Conservation (phyloP, 2,329 filamentous ascomycete species). For the Venturia oleaginea region DNA sequence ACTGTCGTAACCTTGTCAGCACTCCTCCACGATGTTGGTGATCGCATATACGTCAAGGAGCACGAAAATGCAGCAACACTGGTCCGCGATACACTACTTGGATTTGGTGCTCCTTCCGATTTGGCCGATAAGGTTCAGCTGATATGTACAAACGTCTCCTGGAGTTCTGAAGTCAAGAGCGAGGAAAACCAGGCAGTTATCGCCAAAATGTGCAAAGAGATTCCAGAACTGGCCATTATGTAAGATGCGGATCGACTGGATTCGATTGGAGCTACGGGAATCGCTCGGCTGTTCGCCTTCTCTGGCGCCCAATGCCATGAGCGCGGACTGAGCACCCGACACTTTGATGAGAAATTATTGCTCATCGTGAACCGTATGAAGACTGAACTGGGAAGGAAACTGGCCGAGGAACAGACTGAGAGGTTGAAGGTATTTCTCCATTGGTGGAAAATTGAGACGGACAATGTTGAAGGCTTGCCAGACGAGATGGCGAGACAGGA, state of each 20-base stretch:
- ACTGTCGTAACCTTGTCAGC: conserved; percentile 58
- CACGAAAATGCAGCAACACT: conserved; percentile 43
- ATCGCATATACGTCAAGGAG: conserved; percentile 63
- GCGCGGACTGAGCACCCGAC: conserved; percentile 44
- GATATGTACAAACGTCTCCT: conserved; percentile 70
- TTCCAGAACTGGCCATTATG: conserved; percentile 70
- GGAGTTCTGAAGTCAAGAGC: conserved; percentile 57
- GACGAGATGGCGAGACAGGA: neutral
- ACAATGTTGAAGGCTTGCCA: neutral
- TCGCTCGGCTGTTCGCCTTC: conserved; percentile 70
- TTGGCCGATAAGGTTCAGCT: conserved; percentile 60
- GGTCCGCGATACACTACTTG: conserved; percentile 46
- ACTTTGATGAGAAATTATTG: conserved; percentile 70
- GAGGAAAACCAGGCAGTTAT: conserved; percentile 34
- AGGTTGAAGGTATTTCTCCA: conserved; percentile 39
- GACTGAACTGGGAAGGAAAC: conserved; percentile 41
- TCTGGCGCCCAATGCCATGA: conserved; percentile 52
- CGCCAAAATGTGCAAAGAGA: neutral
- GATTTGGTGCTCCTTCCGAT: conserved; percentile 44
- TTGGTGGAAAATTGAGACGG: conserved; percentile 46
- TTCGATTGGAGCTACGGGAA: conserved; percentile 77
- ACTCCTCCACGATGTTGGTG: conserved; percentile 80
- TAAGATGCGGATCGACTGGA: conserved; percentile 93
- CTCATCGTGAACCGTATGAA: conserved; percentile 53
- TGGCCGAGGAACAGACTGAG: conserved; percentile 42